Percentiles rank a stretch among this genome's conserved stretches.
Evolutionary conservation across 1,139 yeast species (phyloP).

Genomic region (Yamadazyma oceani): DNA sequence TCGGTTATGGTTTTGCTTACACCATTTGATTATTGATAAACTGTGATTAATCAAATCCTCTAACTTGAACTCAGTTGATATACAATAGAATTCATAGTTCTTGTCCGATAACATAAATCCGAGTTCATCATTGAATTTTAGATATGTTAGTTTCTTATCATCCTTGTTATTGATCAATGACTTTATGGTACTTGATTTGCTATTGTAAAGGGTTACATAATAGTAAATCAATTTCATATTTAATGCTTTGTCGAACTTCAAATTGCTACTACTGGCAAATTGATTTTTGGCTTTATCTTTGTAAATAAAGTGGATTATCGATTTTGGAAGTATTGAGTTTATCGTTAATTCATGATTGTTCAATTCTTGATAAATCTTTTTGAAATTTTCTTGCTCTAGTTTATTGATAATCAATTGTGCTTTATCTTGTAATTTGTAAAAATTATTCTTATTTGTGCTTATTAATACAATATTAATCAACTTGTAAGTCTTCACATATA

Average conservation of each 20-base stretch:
- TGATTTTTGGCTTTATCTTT: conserved; percentile 59
- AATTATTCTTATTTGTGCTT: conserved; percentile 81
- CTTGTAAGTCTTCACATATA: conserved; percentile 65
- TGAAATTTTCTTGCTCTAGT: conserved; percentile 36
- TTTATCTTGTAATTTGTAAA: conserved; percentile 67
- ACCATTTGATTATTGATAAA: conserved; percentile 40
- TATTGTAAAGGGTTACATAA: conserved; percentile 31
- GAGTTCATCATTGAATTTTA: conserved; percentile 24
- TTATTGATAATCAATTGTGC: conserved; percentile 53
- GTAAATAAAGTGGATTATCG: conserved; percentile 69
- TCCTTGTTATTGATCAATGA: conserved; percentile 13
- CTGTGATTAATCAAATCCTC: conserved; percentile 33
- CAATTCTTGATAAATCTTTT: conserved; percentile 36
- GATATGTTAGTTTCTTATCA: conserved; percentile 35
- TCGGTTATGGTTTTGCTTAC: conserved; percentile 35
- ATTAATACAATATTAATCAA: conserved; percentile 65
- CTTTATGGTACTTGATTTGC: conserved; percentile 27
- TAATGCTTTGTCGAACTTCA: conserved; percentile 16
- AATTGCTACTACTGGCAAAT: conserved; percentile 31
- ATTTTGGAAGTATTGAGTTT: conserved; percentile 37
- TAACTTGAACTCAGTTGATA: conserved; percentile 31
- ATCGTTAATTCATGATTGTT: conserved; percentile 16
- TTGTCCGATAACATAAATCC: conserved; percentile 43
- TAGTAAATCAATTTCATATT: conserved; percentile 30
- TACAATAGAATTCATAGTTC: conserved; percentile 39